Percentiles rank a stretch among this genome's conserved stretches.
These are phyloP conservation scores for Brassica juncea DNA, from an alignment of 345 rosid genomes.

Conservation along the genomic window DNA sequence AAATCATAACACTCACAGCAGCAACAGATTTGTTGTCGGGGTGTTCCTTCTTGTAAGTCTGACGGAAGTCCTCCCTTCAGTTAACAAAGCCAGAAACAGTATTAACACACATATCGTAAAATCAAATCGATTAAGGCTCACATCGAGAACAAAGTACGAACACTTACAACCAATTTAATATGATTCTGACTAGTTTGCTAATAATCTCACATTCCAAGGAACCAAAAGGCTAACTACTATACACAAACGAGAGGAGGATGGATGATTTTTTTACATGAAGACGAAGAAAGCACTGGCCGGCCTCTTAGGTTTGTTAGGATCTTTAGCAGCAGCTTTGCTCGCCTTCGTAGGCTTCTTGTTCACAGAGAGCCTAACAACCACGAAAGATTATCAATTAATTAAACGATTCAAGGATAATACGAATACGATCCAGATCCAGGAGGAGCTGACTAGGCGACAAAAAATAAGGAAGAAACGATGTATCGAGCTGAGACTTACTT, in stretches of 20 bases:
- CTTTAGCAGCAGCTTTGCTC: conserved; percentile 55
- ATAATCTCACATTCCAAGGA: conserved; percentile 17
- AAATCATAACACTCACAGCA: conserved; percentile 54
- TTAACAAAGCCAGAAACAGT: conserved; percentile 5
- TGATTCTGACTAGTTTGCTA: not conserved
- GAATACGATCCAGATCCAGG: not conserved
- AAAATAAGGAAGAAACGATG: not conserved
- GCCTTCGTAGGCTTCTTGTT: conserved; percentile 66
- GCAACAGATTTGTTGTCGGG: conserved; percentile 97
- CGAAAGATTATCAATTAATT: not conserved
- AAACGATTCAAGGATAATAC: not conserved
- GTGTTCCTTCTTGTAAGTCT: conserved; percentile 76
- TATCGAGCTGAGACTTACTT: not conserved
- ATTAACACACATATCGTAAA: not conserved
- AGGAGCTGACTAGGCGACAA: not conserved
- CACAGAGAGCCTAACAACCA: conserved; percentile 67
- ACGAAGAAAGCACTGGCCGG: conserved; percentile 81
- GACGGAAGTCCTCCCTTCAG: conserved; percentile 89
- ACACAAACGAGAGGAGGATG: not conserved
- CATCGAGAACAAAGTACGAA: not conserved
- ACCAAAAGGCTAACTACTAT: not conserved
- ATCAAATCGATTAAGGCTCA: not conserved
- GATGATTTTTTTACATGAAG: conserved; percentile 61
- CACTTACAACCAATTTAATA: not conserved
- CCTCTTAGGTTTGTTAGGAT: conserved; percentile 76